phyloP scores from a whole-genome alignment of 768 basidiomycete species.

The Kwoniella shandongensis region DNA sequence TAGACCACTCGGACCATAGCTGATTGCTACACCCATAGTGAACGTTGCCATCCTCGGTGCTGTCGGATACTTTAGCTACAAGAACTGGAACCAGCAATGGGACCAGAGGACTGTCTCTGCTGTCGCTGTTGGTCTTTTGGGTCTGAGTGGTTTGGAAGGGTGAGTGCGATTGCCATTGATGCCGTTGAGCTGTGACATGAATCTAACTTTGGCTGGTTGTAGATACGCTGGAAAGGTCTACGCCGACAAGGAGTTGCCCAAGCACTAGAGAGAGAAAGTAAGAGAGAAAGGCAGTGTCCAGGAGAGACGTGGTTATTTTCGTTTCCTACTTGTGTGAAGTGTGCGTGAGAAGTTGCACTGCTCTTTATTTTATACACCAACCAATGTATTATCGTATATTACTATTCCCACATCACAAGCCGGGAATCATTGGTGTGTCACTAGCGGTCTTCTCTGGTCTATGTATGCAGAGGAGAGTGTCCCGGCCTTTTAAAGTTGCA shows the following conservation, averaged over 20 bases:
- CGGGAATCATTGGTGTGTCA: too few species aligned
- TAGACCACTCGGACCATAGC: background rate
- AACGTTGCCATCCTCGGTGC: slow-evolving; percentile 63
- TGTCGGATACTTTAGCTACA: slow-evolving; percentile 66
- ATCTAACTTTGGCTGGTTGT: slow-evolving; percentile 1
- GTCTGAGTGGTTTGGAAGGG: slow-evolving; percentile 69
- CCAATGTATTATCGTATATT: too few species aligned
- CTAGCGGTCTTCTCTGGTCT: too few species aligned
- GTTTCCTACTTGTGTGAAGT: background rate
- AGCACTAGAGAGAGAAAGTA: slow-evolving; percentile 20
- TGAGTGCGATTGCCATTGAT: slow-evolving; percentile 52
- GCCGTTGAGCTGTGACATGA: background rate
- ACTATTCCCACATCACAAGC: too few species aligned
- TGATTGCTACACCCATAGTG: slow-evolving; percentile 53
- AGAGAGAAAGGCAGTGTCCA: background rate
- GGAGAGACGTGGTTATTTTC: too few species aligned
- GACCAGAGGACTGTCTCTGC: slow-evolving; percentile 64
- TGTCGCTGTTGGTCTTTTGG: slow-evolving; percentile 62
- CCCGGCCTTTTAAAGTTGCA: too few species aligned
- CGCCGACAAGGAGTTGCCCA: slow-evolving; percentile 52
- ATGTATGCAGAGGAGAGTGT: too few species aligned
- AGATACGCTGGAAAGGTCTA: slow-evolving; percentile 58
- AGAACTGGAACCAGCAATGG: slow-evolving; percentile 70
- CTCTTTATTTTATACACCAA: too few species aligned
- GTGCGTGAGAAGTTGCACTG: too few species aligned